A percentile compares a stretch with the other conserved stretches of the same genome.
phyloP scores from a whole-genome alignment of 345 rosid genomes.

The Litchi chinensis region DNA sequence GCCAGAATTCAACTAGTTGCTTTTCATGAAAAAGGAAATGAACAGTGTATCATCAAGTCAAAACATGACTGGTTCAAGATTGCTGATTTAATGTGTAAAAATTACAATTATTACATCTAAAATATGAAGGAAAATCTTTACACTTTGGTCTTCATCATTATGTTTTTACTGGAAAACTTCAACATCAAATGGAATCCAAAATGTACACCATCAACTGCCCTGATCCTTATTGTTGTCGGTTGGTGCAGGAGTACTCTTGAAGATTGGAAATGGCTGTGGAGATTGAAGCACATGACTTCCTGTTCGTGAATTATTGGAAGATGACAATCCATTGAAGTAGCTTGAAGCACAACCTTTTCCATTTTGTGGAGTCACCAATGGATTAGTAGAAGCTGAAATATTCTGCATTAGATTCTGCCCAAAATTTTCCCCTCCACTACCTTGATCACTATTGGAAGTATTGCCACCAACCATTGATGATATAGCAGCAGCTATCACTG shows the following conservation, averaged over 20 bases:
- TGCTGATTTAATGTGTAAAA: not conserved
- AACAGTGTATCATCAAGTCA: not conserved
- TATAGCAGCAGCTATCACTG: slow-evolving; percentile 71
- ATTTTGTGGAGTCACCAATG: slow-evolving; percentile 19
- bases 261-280: slow-evolving; percentile 49
- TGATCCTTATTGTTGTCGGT: slow-evolving; percentile 38
- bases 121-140: not conserved
- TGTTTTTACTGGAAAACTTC: not conserved
- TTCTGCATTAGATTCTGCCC: slow-evolving; percentile 23
- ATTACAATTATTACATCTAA: not conserved
- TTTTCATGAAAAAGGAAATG: not conserved
- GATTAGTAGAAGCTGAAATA: not conserved
- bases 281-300: slow-evolving; percentile 32
- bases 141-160: slow-evolving; percentile 13
- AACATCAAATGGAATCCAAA: not conserved
- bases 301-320: slow-evolving; percentile 36
- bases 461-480: slow-evolving; percentile 61
- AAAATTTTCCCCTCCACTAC: slow-evolving; percentile 12
- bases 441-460: slow-evolving; percentile 23
- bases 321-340: slow-evolving; percentile 48
- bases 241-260: slow-evolving; percentile 42
- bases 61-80: slow-evolving; percentile 7
- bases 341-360: slow-evolving; percentile 53
- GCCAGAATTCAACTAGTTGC: not conserved
- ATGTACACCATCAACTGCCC: slow-evolving; percentile 32